Evolutionary conservation across 2,329 filamentous ascomycete genomes (phyloP), one percentile per base, ranked within the genome.

Genomic region (Beauveria rudraprayagi): DNA sequence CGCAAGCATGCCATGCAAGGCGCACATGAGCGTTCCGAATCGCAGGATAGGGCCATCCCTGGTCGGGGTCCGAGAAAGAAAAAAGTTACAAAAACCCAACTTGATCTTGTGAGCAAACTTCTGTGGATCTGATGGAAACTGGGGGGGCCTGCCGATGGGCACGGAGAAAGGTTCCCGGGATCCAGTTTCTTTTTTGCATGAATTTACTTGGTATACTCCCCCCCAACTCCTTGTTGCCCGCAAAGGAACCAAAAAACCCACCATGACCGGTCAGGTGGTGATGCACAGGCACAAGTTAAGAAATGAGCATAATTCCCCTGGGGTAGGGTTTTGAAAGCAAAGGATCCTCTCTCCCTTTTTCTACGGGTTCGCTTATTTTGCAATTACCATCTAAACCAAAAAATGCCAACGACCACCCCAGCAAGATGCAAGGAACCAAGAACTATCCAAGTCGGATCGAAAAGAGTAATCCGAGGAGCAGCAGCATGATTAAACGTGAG

Each of bases 101-200:
- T 17, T 59, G 56, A 43, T 48, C 56, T 44, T 59, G 56, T 59
- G 56, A 59, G 37, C 56, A 59, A n/a, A 43, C 43, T 40, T 59
- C 44, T 43, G 55, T 57, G 55, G 55, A 57, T 57, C 55, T 22
- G 30, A 48, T 26, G 50, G 26, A 30, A 46, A 46, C 54, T 47
- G 41, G 41, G 41, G 54, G 10, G 4, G 1, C 9, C 8, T 22
- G n/a, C n/a, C 44, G 55, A 50, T 57, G 55, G 55, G 30, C 22
- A 57, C 43, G 55, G 55, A 57, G 28, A 57, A 53, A 30, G 19
- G 10, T 8, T 57, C 55, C 55, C 44, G 55, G 22, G 44, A 9
- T 5, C 28, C 55, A 26, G 54, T 37, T 40, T 43, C 19, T 3
- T 11, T 34, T 34, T 56, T 56, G 34, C 55, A 48, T 50, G 30